phyloP scores from a whole-genome alignment of 129 eudicot genomes.

The Artemisia tridentata region DNA sequence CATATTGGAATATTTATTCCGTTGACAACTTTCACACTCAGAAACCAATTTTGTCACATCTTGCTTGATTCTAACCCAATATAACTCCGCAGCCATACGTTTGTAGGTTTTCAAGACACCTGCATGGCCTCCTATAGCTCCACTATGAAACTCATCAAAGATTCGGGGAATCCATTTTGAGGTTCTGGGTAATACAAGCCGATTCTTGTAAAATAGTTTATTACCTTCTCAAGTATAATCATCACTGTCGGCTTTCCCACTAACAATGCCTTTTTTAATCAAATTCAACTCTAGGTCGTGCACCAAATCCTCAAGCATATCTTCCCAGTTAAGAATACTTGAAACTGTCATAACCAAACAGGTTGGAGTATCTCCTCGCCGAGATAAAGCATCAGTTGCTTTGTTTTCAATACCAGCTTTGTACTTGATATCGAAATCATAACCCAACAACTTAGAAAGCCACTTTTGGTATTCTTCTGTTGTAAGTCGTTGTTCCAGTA shows the following conservation, averaged over 20 bases:
- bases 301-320: too few species aligned
- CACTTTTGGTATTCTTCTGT: not conserved
- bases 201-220: not conserved
- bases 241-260: too few species aligned
- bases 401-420: not conserved
- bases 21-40: not conserved
- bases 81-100: not conserved
- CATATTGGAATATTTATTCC: not conserved
- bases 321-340: too few species aligned
- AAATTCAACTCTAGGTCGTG: not conserved
- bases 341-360: too few species aligned
- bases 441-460: not conserved
- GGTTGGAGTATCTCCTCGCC: too few species aligned
- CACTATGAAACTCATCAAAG: not conserved
- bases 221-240: not conserved
- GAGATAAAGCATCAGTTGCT: too few species aligned
- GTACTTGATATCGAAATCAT: not conserved
- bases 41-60: not conserved
- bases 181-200: not conserved
- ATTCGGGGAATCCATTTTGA: not conserved
- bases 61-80: not conserved
- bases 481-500: not conserved
- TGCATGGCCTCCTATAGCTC: not conserved
- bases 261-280: too few species aligned
- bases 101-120: not conserved